Evolutionary conservation across 805 yeast species (phyloP), one percentile per base, ranked within the genome.

Genomic region (Hanseniaspora mollemarum): DNA sequence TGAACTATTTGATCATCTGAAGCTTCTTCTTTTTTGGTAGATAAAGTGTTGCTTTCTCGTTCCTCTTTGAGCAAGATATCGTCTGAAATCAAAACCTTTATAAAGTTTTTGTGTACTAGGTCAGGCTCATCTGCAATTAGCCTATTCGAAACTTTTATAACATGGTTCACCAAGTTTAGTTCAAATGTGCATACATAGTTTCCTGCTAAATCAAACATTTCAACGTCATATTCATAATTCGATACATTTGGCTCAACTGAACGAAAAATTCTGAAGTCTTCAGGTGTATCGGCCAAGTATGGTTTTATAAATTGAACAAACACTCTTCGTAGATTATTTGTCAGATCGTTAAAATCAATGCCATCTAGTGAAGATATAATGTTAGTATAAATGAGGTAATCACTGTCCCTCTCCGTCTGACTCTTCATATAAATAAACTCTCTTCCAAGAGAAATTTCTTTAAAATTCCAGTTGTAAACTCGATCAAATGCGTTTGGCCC

Each of bases 141-240:
- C 25, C 35, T 31, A 24, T 25, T 22, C 32, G 52, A 24, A 15
- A 51, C 32, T 41, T 43, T 18, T 19, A 53, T n/a, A 10, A 38
- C 13, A 18, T 26, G n/a, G 33, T 13, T n/a, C 38, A 49, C 44
- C 18, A 39, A 19, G 49, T 54, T 10, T 45, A 33, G 13, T 42
- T 41, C 24, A 57, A 46, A 29, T 46, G 54, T 48, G 43, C 46
- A 53, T 62, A 66, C 32, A 25, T 49, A 48, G 52, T 64, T 51
- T 41, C 66, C 61, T 46, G 54, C 42, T 50, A 59, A 18, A 53
- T 62, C 58, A 40, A 62, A 48, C 18, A 67, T 55, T 49, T 64
- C 57, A 52, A 67, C 46, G 55, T 64, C 36, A 67, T 65, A 65
- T 5, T 50, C 49, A 43, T 39, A 25, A 21, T 31, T 43, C 8